Percentiles rank a stretch among this genome's conserved stretches.
phyloP scores from a whole-genome alignment of 805 yeast species.

The Jamesozyma gamospora region DNA sequence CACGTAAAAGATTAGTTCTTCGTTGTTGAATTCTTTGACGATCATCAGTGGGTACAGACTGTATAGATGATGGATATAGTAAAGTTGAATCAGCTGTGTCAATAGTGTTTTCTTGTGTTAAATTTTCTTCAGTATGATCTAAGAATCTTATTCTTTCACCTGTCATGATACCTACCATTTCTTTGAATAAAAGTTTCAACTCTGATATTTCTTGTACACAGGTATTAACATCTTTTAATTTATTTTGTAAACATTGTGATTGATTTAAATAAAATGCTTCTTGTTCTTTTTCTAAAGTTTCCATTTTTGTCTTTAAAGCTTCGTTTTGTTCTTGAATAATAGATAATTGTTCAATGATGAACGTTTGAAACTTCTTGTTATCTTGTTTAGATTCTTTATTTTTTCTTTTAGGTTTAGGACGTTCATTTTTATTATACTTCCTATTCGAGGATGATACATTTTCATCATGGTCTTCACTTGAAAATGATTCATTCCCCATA shows the following conservation, averaged over 20 bases:
- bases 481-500: too few species aligned
- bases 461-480: too few species aligned
- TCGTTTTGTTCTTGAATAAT: conserved; percentile 19
- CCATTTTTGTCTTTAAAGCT: conserved; percentile 7
- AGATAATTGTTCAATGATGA: conserved; percentile 15
- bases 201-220: conserved; percentile 14
- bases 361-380: conserved; percentile 9
- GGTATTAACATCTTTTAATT: conserved; percentile 11
- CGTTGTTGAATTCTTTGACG: too few species aligned
- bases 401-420: too few species aligned
- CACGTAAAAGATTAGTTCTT: too few species aligned
- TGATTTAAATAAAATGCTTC: conserved; percentile 14
- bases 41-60: too few species aligned
- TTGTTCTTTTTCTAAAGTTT: conserved; percentile 17
- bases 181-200: conserved; percentile 19
- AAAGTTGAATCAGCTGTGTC: not conserved
- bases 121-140: conserved; percentile 17
- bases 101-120: not conserved
- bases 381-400: too few species aligned
- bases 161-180: conserved; percentile 20
- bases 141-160: conserved; percentile 17
- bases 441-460: too few species aligned
- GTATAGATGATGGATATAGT: not conserved
- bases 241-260: conserved; percentile 11
- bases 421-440: too few species aligned